Conservation (phyloP, 371 early-diverging fungal genomes). For the Actinomortierella wolfii region DNA sequence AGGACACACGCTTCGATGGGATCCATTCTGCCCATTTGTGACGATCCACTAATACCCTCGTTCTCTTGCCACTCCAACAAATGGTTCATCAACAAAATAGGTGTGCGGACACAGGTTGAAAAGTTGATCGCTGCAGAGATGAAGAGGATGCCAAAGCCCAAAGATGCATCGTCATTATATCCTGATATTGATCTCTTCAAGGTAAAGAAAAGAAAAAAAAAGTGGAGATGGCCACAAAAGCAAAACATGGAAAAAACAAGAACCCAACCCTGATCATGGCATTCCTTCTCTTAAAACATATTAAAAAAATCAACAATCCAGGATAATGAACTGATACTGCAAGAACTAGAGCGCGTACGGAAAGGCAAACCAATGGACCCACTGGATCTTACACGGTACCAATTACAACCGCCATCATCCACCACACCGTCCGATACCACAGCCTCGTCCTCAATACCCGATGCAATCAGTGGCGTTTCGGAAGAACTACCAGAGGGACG, state of each 20-base stretch:
- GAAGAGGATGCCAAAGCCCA: slow-evolving; percentile 58
- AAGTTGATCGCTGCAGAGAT: slow-evolving; percentile 72
- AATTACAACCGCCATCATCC: slow-evolving; percentile 56
- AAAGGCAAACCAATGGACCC: slow-evolving; percentile 58
- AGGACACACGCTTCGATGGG: background rate
- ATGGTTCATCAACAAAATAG: no score
- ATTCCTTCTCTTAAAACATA: slow-evolving; percentile 47
- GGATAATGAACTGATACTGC: slow-evolving; percentile 52
- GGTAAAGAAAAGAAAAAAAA: no score
- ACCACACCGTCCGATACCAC: slow-evolving; percentile 2
- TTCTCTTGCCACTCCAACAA: no score
- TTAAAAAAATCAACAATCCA: slow-evolving; percentile 20
- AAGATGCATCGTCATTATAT: slow-evolving; percentile 26
- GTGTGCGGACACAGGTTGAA: slow-evolving; percentile 56
- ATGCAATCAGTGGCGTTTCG: slow-evolving; percentile 34
- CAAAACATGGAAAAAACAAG: no score
- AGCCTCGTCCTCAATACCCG: slow-evolving; percentile 5
- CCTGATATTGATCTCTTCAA: slow-evolving; percentile 43
- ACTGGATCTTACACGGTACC: slow-evolving; percentile 67
- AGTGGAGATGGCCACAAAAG: no score
- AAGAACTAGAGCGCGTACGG: slow-evolving; percentile 68
- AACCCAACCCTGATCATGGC: slow-evolving; percentile 45
- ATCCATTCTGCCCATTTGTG: background rate
- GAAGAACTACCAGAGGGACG: slow-evolving; percentile 45
- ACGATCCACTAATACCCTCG: background rate